Base-by-base conservation (phyloP, 139 green algal species). In the Chlamydomonas incerta region DNA sequence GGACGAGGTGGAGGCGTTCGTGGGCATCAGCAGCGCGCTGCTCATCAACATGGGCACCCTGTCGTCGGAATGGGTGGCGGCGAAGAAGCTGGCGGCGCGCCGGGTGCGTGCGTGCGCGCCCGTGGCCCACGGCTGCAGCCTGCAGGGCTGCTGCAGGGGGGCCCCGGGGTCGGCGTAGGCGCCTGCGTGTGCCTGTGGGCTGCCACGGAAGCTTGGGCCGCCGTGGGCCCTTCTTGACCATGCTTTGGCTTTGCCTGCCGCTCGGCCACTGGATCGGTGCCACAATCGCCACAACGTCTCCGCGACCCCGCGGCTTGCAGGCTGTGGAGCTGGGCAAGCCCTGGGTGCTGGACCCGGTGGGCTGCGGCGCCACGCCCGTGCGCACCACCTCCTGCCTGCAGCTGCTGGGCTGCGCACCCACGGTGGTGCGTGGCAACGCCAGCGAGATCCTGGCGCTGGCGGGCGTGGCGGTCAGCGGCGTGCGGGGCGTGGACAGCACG, bases 301-400 rank as follows among this genome's bases (percentile, higher is more conserved):
- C n/a, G n/a, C n/a, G n/a, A n/a, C n/a, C n/a, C n/a, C n/a, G n/a
- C n/a, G n/a, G n/a, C 67, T 33, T 29, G 14, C 75, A 92, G 67
- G 93, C 94, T 0, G 84, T 88, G 24, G 80, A 87, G 18, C 41
- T 90, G 26, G 86, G 88, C 62, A 97, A 95, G 76, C 94, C 94
- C 0, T 97, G 95, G 95, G 94, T 97, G 67, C 88, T 98, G 29
- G 95, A 98, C 87, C 95, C 95, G 20, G 95, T 98, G 8, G 95
- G 89, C 3, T 95, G 92, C 66, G 95, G 95, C 15, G 93, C 95
- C 70, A 98, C 95, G 14, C 74, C 89, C 21, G 93, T 91, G 79
- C 92, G 95, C 66, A 95, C 92, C 13, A 31, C 85, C 75, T 81
- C 91, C 18, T 94, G 92, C 71, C 31, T 93, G 24, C 85, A 89